Evolutionary conservation across 495 filamentous ascomycete species (phyloP).

Genomic region (Neurospora hispaniola): DNA sequence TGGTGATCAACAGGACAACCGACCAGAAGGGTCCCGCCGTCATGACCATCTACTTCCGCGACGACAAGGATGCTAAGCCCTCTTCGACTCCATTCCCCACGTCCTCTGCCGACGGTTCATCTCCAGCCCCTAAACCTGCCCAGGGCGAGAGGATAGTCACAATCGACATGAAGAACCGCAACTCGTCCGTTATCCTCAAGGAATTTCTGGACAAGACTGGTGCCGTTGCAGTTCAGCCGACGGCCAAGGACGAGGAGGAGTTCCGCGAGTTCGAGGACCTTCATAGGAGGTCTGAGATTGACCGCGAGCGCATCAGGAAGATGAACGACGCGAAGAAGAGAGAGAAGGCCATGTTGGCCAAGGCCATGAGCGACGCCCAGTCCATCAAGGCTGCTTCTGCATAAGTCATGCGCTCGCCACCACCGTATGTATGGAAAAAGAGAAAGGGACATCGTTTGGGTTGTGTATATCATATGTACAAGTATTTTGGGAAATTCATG

Average conservation of each 20-base stretch:
- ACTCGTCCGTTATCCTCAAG: slow-evolving; percentile 53
- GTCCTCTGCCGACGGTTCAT: slow-evolving; percentile 24
- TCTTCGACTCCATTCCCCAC: slow-evolving; percentile 1
- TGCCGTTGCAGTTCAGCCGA: slow-evolving; percentile 48
- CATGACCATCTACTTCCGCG: slow-evolving; percentile 64
- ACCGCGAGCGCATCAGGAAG: slow-evolving; percentile 50
- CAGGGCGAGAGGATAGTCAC: slow-evolving; percentile 34
- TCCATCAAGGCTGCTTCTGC: slow-evolving; percentile 16
- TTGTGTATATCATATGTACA: slow-evolving; percentile 19
- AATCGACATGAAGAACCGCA: slow-evolving; percentile 54
- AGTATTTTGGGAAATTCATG: not conserved
- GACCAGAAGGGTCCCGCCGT: slow-evolving; percentile 49
- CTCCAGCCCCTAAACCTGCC: slow-evolving; percentile 30
- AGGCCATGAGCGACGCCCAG: slow-evolving; percentile 22
- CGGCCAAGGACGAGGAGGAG: slow-evolving; percentile 49
- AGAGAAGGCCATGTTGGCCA: slow-evolving; percentile 39
- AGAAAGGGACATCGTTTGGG: not conserved
- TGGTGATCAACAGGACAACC: slow-evolving; percentile 62
- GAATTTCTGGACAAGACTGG: slow-evolving; percentile 59
- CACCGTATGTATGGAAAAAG: not conserved
- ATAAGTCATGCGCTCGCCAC: not conserved
- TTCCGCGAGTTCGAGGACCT: slow-evolving; percentile 50
- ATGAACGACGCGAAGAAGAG: slow-evolving; percentile 51
- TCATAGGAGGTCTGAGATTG: slow-evolving; percentile 36
- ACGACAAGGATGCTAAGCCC: slow-evolving; percentile 22